Evolutionary conservation across 176 grass and related monocot genomes (phyloP), one percentile per base, ranked within the genome.

Genomic region (Carex pumila): DNA sequence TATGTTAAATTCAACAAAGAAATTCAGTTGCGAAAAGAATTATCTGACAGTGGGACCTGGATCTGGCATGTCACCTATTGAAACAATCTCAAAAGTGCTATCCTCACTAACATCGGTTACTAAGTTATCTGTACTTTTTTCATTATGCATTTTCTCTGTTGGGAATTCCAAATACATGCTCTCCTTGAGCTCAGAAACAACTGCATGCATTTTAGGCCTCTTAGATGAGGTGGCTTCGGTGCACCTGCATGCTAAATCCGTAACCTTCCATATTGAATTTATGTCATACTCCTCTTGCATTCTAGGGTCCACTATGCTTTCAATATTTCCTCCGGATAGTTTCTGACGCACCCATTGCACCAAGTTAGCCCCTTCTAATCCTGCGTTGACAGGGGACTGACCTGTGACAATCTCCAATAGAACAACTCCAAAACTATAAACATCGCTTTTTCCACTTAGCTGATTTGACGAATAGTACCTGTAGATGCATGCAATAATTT

Each of bases 201-300:
- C 76, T 17, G 79, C 54, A 6, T 29, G 32, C 89, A 87, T 90
- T 7, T 72, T 17, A 7, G 85, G 85, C 19, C 85, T 85, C 72
- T 87, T 34, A 49, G 12, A 39, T 17, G 81, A 56, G 9, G n/a
- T 25, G 32, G 74, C 18, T 13, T 32, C 62, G 1, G 65, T 81
- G 79, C 85, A 90, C 19, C 84, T 85, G 11, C 80, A 0, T 19
- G 85, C 89, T 45, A 87, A 8, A 65, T 87, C 74, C 12, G 74
- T 76, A 61, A 79, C 82, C 30, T 85, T 87, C 89, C 85, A 85
- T 19, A 90, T 61, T 31, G 81, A 90, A 31, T 85, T 85, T 19
- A 75, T 54, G 30, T 85, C 49, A 17, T 87, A 90, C 14, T 61
- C 43, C 8, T 65, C 85, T 17, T 67, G 47, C 82, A 85, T 53